Conservation (phyloP, 352 stramenopile species). For the Pelagophyceae sp. region DNA sequence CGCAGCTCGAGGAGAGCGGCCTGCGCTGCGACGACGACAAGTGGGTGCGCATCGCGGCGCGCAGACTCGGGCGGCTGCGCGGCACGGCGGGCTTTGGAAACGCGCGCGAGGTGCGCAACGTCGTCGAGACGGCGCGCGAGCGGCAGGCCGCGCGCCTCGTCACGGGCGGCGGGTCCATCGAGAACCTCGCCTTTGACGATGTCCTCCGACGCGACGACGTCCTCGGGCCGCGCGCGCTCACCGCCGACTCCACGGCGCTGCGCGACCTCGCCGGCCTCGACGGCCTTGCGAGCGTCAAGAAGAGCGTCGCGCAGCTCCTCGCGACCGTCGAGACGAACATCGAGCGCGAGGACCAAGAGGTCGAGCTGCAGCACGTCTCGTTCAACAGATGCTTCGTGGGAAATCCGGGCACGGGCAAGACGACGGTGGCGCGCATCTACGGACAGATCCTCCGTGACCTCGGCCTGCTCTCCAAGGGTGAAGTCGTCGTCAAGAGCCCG, state of each 20-base stretch:
- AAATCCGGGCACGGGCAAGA: constrained; percentile 80
- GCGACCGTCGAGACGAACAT: constrained; percentile 65
- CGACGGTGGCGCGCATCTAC: constrained; percentile 73
- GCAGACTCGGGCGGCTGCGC: constrained; percentile 46
- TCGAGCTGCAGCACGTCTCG: constrained; percentile 44
- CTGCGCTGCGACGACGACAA: constrained; percentile 51
- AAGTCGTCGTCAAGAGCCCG: constrained; percentile 71
- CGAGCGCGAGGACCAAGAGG: constrained; percentile 55
- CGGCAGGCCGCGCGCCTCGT: not conserved
- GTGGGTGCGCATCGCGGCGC: constrained; percentile 39
- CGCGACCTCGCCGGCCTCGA: constrained; percentile 57
- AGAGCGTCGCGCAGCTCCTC: constrained; percentile 52
- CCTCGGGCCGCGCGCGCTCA: constrained; percentile 22
- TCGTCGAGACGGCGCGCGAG: constrained; percentile 28
- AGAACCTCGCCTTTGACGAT: constrained; percentile 37
- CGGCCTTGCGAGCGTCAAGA: constrained; percentile 62
- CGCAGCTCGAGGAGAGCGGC: too few species aligned
- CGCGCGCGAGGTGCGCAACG: constrained; percentile 58
- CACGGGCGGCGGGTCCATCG: not conserved
- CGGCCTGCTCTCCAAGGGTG: constrained; percentile 73
- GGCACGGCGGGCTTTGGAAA: constrained; percentile 68
- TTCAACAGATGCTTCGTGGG: constrained; percentile 77
- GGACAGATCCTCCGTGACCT: constrained; percentile 70
- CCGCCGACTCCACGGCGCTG: constrained; percentile 33
- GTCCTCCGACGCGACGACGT: constrained; percentile 57